A percentile compares a stretch with the other conserved stretches of the same genome.
Conservation (phyloP, 495 filamentous ascomycete species). For the Aspergillus haitiensis region DNA sequence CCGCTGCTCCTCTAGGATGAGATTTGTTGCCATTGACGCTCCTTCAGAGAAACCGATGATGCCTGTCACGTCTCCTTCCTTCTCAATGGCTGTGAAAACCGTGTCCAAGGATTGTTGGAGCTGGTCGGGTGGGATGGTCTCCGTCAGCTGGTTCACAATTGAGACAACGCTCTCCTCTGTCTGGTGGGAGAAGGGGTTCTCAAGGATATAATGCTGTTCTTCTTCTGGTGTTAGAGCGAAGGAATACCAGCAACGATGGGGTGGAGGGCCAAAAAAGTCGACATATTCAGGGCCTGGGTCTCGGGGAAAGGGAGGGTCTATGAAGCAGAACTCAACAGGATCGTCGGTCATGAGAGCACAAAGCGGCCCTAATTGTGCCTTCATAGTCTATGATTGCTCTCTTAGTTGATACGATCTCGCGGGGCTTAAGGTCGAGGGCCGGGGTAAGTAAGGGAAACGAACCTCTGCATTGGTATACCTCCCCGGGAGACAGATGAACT, state of each 20-base stretch:
- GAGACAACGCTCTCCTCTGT: conserved; percentile 18
- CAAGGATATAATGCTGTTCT: conserved; percentile 10
- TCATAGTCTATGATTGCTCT: conserved; percentile 21
- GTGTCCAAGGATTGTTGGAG: conserved; percentile 19
- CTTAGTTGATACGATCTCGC: no score
- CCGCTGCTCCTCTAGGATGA: conserved; percentile 51
- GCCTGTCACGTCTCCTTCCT: conserved; percentile 36
- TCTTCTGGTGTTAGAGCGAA: conserved; percentile 24
- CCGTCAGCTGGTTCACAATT: conserved; percentile 17
- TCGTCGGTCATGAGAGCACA: conserved; percentile 20
- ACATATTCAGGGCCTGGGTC: conserved; percentile 16
- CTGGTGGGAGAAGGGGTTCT: conserved; percentile 14
- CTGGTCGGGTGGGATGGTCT: background rate
- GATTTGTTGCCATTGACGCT: conserved; percentile 55
- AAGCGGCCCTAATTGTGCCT: conserved; percentile 30
- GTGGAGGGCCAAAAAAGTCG: conserved; percentile 35
- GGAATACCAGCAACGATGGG: conserved; percentile 27
- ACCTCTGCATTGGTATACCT: conserved; percentile 31
- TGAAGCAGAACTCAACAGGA: conserved; percentile 27
- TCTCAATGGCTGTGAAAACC: conserved; percentile 28
- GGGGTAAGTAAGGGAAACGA: background rate
- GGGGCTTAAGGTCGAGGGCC: no score
- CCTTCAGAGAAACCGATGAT: conserved; percentile 65
- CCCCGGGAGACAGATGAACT: conserved; percentile 34
- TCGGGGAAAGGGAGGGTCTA: conserved; percentile 18